Conservation (phyloP, 768 basidiomycete species). For the Clitopilus passeckerianus region DNA sequence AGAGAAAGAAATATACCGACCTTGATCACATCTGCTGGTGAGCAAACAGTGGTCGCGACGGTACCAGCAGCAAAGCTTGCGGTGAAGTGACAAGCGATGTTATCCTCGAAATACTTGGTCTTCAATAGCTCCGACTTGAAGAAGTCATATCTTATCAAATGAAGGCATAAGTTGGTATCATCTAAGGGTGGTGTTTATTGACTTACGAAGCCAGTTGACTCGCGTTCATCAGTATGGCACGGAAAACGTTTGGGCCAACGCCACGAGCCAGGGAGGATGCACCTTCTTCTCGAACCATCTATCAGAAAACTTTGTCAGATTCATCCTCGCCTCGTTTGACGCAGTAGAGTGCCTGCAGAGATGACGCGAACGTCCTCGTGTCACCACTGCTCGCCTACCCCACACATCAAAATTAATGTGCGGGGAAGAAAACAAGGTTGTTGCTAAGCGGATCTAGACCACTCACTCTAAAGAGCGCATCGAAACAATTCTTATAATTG, state of each 20-base stretch:
- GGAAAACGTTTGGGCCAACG: conserved; percentile 79
- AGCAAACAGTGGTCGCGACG: conserved; percentile 85
- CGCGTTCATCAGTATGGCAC: conserved; percentile 87
- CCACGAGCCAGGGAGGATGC: conserved; percentile 71
- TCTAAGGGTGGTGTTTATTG: conserved; percentile 19
- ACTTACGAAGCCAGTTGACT: conserved; percentile 82
- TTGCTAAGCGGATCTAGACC: background rate
- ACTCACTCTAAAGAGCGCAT: conserved; percentile 81
- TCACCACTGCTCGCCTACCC: conserved; percentile 3
- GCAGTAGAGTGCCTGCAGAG: background rate
- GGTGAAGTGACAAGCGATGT: conserved; percentile 77
- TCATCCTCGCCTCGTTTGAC: background rate
- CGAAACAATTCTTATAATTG: conserved; percentile 87
- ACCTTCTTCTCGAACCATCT: conserved; percentile 91
- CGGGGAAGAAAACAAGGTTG: conserved; percentile 1
- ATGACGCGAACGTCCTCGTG: conserved; percentile 6
- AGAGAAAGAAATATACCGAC: conserved; percentile 20
- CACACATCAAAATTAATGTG: conserved; percentile 7
- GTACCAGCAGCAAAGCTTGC: conserved; percentile 88
- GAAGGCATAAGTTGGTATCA: background rate
- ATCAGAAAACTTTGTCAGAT: conserved; percentile 4
- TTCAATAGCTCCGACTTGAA: conserved; percentile 83
- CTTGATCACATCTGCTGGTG: conserved; percentile 85
- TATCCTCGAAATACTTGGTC: conserved; percentile 70
- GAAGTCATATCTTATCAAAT: conserved; percentile 68